Evolutionary conservation across 2,329 filamentous ascomycete species (phyloP).

Genomic region (Trichoderma cornu-damae): DNA sequence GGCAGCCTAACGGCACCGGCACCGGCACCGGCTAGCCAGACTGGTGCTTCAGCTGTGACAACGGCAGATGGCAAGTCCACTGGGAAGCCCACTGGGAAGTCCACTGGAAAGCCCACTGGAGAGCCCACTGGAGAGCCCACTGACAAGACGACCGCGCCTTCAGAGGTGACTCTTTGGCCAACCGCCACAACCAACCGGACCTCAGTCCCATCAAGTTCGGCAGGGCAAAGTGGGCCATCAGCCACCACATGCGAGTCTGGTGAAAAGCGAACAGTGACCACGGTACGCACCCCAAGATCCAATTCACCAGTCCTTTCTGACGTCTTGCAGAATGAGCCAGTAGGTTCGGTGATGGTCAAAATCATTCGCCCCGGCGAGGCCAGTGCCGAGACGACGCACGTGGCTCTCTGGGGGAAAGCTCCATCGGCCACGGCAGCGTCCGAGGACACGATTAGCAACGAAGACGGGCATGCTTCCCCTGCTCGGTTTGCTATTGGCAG

Average conservation of each 20-base stretch:
- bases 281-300: background rate
- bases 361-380: conserved; percentile 25
- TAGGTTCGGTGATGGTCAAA: conserved; percentile 23
- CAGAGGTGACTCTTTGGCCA: conserved; percentile 14
- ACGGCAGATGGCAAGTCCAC: background rate
- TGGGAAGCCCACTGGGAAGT: no score
- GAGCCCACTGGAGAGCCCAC: no score
- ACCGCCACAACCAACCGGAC: background rate
- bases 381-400: conserved; percentile 22
- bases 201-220: background rate
- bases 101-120: no score
- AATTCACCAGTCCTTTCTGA: background rate
- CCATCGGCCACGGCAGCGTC: conserved; percentile 15
- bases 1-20: background rate
- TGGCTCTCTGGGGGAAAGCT: conserved; percentile 20
- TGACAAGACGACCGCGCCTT: background rate
- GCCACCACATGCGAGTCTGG: background rate
- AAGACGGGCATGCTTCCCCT: background rate
- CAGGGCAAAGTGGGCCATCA: background rate
- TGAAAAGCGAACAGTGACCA: background rate
- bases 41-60: background rate
- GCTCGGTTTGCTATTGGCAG: background rate
- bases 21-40: background rate
- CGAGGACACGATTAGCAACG: background rate
- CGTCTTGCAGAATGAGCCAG: background rate